Percentiles rank a stretch among this genome's conserved stretches.
phyloP scores from a whole-genome alignment of 768 basidiomycete genomes.

The Melanogaster broomeanus region DNA sequence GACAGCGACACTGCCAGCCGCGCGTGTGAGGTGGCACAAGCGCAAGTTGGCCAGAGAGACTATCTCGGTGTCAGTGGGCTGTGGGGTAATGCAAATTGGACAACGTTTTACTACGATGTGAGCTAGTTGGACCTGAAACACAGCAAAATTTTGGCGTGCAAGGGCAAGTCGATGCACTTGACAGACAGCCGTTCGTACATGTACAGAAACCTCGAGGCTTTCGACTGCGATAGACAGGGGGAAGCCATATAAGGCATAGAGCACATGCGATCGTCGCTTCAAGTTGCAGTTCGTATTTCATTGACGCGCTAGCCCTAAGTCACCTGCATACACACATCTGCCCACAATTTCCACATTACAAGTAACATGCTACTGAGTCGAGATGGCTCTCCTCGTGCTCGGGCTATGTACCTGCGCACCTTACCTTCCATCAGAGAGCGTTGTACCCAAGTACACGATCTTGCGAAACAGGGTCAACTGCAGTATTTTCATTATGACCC shows the following conservation, averaged over 20 bases:
- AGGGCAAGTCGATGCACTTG: neutral
- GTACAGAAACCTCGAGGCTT: neutral
- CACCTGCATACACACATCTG: neutral
- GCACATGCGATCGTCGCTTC: constrained; percentile 1
- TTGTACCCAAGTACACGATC: constrained; percentile 74
- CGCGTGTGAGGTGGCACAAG: neutral
- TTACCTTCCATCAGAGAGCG: constrained; percentile 89
- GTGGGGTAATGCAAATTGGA: constrained; percentile 4
- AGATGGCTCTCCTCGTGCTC: constrained; percentile 14
- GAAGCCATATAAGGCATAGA: neutral
- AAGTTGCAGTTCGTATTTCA: neutral
- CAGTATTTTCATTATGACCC: constrained; percentile 88
- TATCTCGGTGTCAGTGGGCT: neutral
- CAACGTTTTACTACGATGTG: neutral
- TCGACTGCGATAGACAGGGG: constrained; percentile 5
- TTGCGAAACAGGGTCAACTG: constrained; percentile 73
- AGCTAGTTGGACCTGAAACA: neutral
- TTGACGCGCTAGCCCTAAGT: neutral
- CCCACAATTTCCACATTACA: neutral
- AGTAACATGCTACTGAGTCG: constrained; percentile 1
- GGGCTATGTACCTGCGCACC: constrained; percentile 73
- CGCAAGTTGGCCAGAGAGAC: constrained; percentile 1
- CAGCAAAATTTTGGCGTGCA: neutral
- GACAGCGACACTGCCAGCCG: neutral
- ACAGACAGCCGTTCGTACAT: neutral